phyloP scores from a whole-genome alignment of 768 basidiomycete genomes.

The Mycena venus region DNA sequence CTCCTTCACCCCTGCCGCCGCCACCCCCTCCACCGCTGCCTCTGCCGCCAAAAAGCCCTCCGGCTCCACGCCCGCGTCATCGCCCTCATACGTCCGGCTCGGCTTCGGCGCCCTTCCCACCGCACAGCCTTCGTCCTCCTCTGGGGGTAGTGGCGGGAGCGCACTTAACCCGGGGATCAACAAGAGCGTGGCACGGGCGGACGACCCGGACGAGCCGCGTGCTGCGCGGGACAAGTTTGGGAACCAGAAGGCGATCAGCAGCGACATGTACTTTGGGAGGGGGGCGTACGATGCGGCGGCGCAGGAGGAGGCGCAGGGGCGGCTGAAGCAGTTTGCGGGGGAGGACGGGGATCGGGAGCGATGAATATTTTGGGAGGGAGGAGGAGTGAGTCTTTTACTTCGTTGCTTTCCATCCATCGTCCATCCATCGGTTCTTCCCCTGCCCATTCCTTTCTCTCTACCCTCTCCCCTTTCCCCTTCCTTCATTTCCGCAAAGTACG shows the following conservation, averaged over 20 bases:
- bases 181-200: conserved; percentile 42
- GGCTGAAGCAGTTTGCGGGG: conserved; percentile 91
- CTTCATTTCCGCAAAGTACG: not conserved
- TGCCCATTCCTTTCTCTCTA: not conserved
- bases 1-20: conserved; percentile 29
- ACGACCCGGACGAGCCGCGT: conserved; percentile 68
- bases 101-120: conserved; percentile 31
- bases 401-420: conserved; percentile 54
- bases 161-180: conserved; percentile 31
- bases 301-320: conserved; percentile 81
- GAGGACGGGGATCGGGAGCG: conserved; percentile 93
- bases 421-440: not conserved
- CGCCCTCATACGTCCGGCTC: conserved; percentile 28
- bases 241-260: conserved; percentile 94
- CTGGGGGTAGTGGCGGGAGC: not conserved
- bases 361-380: conserved; percentile 94
- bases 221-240: conserved; percentile 93
- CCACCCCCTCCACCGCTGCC: conserved; percentile 42
- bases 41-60: conserved; percentile 35
- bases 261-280: conserved; percentile 97
- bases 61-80: conserved; percentile 10
- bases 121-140: not conserved
- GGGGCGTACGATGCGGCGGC: conserved; percentile 85
- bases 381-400: conserved; percentile 76
- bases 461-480: not conserved